Evolutionary conservation across 2,329 filamentous ascomycete species (phyloP).

Genomic region (Colletotrichum lindemuthianum): DNA sequence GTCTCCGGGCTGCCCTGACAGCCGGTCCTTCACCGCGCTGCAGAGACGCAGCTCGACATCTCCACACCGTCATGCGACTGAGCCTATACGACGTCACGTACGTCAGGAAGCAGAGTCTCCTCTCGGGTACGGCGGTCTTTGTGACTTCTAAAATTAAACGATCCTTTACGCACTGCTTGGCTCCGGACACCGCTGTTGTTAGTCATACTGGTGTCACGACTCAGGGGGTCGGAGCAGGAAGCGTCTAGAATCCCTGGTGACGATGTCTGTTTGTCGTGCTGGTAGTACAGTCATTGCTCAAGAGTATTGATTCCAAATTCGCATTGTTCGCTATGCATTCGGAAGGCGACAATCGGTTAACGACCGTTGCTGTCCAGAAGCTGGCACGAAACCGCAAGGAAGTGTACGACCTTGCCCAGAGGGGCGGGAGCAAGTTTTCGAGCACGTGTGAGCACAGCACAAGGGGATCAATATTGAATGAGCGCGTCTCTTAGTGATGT

Average conservation of each 20-base stretch:
- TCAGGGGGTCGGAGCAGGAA: neutral
- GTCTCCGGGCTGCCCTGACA: conserved; percentile 28
- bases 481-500: conserved; percentile 7
- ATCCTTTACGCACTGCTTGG: conserved; percentile 10
- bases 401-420: neutral
- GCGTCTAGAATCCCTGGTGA: neutral
- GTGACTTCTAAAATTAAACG: conserved; percentile 20
- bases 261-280: too few species aligned
- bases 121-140: conserved; percentile 20
- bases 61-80: conserved; percentile 31
- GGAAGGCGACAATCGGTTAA: too few species aligned
- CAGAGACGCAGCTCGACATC: conserved; percentile 4
- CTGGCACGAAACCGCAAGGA: neutral
- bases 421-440: neutral
- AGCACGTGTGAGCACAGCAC: conserved; percentile 9
- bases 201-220: conserved; percentile 4
- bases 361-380: neutral
- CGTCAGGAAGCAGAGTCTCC: neutral
- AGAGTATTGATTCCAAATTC: neutral
- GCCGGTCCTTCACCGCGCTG: conserved; percentile 10
- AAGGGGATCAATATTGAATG: conserved; percentile 8
- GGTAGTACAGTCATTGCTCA: too few species aligned
- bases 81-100: conserved; percentile 28
- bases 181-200: conserved; percentile 4
- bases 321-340: neutral